Evolutionary conservation across 371 early-diverging fungal species (phyloP).

Genomic region (Massospora cicadina): DNA sequence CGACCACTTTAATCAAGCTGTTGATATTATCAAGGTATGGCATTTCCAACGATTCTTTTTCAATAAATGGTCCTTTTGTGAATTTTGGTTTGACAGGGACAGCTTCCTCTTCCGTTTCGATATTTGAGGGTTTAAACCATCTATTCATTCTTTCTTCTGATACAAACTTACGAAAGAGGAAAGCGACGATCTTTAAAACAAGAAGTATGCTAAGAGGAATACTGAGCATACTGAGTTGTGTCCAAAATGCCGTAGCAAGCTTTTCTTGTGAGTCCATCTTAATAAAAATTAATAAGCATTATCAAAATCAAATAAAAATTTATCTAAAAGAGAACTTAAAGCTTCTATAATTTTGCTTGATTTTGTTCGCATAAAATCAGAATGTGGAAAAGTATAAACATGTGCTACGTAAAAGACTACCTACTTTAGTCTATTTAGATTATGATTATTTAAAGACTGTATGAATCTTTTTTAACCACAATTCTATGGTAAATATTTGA

Average conservation of each 20-base stretch:
- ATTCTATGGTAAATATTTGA: too few relatives aligned
- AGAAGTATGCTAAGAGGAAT: not conserved
- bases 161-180: not conserved
- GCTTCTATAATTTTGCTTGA: too few relatives aligned
- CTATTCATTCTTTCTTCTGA: not conserved
- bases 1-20: not conserved
- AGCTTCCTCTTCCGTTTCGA: not conserved
- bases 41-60: not conserved
- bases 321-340: too few relatives aligned
- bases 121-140: not conserved
- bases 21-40: not conserved
- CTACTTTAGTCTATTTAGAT: too few relatives aligned
- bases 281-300: not conserved
- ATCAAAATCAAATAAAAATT: too few relatives aligned
- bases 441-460: too few relatives aligned
- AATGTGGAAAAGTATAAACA: too few relatives aligned
- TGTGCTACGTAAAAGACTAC: too few relatives aligned
- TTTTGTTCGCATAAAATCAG: too few relatives aligned
- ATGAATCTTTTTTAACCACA: too few relatives aligned
- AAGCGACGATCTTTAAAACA: not conserved
- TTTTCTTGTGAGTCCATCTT: not conserved
- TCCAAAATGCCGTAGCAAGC: not conserved
- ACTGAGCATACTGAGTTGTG: not conserved
- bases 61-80: not conserved
- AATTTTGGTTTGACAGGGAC: not conserved